Conservation (phyloP, 2,329 filamentous ascomycete species). For the Aspergillus latus region DNA sequence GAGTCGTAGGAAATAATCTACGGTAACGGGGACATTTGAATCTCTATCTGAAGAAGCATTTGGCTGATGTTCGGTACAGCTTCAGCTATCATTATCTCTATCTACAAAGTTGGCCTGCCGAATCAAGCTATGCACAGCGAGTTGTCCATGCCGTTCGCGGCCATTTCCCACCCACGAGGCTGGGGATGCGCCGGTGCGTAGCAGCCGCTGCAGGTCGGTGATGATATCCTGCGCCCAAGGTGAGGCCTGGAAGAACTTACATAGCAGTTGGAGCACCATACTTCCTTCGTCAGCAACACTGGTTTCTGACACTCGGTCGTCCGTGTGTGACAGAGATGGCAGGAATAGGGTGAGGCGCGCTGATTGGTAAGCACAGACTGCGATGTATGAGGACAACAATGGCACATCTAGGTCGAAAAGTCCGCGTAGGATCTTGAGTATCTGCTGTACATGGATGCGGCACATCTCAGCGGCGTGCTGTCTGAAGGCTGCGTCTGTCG, state of each 20-base stretch:
- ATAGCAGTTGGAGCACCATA: neutral
- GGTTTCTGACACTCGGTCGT: neutral
- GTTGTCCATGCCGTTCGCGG: neutral
- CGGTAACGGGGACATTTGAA: too few species aligned
- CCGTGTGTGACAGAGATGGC: neutral
- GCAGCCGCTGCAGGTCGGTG: neutral
- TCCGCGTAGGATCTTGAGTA: neutral
- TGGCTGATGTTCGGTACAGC: too few species aligned
- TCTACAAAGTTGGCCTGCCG: neutral
- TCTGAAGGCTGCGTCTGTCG: neutral
- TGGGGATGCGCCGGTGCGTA: neutral
- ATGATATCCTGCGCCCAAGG: neutral
- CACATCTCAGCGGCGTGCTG: neutral
- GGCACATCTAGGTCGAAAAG: neutral
- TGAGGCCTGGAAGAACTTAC: neutral
- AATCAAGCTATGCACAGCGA: neutral
- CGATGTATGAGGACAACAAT: neutral
- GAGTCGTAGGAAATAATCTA: too few species aligned
- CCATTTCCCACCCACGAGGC: neutral
- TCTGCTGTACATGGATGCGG: neutral
- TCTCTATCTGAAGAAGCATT: too few species aligned
- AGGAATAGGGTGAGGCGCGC: neutral
- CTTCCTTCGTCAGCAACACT: neutral
- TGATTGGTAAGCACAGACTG: neutral
- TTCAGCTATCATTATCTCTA: neutral